Evolutionary conservation across 140 eudicot species (phyloP).

Genomic region (Bidens hawaiensis): DNA sequence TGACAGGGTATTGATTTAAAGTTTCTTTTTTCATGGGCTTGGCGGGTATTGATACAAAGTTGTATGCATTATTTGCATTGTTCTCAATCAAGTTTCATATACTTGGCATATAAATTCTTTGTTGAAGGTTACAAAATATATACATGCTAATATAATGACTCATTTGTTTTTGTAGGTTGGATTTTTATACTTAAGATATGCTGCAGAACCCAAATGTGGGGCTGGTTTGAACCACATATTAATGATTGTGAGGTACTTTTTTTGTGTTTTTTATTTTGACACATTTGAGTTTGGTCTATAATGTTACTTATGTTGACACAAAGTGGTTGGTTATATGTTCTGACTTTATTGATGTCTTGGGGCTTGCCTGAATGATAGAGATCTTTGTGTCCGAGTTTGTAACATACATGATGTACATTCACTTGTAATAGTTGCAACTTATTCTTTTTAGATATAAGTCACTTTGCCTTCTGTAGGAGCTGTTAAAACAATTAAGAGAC

Average conservation of each 20-base stretch:
- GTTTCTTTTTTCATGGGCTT: too few species aligned
- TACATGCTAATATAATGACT: too few species aligned
- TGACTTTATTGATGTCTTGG: not conserved
- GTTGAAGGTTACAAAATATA: too few species aligned
- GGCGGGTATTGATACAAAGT: too few species aligned
- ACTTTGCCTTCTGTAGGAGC: too few species aligned
- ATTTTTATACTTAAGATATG: slow-evolving; percentile 86
- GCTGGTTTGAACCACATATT: slow-evolving; percentile 88
- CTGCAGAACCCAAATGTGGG: slow-evolving; percentile 97
- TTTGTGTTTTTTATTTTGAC: not conserved
- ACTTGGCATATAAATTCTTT: too few species aligned
- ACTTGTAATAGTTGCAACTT: not conserved
- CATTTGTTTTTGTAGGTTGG: slow-evolving; percentile 57
- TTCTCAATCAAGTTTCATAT: too few species aligned
- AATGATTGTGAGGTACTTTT: slow-evolving; percentile 86
- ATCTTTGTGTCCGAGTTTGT: not conserved
- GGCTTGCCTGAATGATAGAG: not conserved
- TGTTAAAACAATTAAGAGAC: too few species aligned
- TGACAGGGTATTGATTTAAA: too few species aligned
- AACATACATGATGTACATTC: not conserved
- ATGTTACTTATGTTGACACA: not conserved
- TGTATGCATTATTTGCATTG: too few species aligned
- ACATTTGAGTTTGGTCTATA: not conserved
- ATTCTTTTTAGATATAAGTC: too few species aligned
- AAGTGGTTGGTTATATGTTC: not conserved